phyloP scores from a whole-genome alignment of 495 filamentous ascomycete genomes.

The Neurospora sp. region DNA sequence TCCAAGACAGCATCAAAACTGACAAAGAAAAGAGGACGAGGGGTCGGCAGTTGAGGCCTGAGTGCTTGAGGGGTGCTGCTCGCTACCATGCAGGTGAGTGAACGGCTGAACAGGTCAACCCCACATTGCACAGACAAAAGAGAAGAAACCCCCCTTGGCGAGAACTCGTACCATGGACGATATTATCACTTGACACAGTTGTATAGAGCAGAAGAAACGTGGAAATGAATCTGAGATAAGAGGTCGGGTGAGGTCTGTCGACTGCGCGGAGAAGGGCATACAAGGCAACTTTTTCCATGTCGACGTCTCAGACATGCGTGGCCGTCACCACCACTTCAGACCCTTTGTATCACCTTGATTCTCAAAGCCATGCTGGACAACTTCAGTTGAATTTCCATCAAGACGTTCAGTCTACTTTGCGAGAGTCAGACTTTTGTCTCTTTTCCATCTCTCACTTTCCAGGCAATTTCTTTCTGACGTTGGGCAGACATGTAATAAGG shows the following conservation, averaged over 20 bases:
- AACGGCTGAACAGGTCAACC: neutral
- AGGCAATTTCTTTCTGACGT: neutral
- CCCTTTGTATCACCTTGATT: neutral
- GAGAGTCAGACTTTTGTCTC: neutral
- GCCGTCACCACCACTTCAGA: neutral
- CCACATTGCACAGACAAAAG: neutral
- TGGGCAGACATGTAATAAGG: neutral
- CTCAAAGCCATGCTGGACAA: neutral
- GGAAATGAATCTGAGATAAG: neutral
- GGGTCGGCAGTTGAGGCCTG: neutral
- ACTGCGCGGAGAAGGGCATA: neutral
- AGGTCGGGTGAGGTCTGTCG: neutral
- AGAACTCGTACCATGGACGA: neutral
- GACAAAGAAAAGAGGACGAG: neutral
- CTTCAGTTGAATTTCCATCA: neutral
- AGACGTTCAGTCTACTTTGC: neutral
- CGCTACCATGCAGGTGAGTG: neutral
- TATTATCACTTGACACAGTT: neutral
- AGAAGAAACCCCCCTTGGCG: neutral
- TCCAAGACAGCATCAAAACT: neutral
- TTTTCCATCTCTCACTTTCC: neutral
- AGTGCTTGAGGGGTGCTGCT: neutral
- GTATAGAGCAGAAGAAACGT: neutral
- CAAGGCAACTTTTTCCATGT: neutral
- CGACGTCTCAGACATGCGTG: neutral